Percentiles rank a stretch among this genome's conserved stretches.
phyloP scores from a whole-genome alignment of 495 filamentous ascomycete species.

The Saxophila tyrrhenica region DNA sequence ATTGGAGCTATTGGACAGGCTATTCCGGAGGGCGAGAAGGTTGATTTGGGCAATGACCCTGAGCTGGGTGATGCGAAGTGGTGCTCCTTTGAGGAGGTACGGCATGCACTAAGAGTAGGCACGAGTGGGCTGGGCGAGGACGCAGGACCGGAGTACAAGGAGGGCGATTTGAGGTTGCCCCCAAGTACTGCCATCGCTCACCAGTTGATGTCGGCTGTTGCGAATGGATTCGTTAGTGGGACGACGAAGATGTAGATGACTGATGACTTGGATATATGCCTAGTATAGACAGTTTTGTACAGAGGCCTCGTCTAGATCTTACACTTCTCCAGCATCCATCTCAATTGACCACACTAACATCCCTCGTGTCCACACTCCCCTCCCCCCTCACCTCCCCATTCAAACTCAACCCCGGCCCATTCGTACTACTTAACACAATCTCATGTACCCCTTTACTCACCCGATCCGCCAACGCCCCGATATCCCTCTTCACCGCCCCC shows the following conservation, averaged over 20 bases:
- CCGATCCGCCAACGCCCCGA: constrained; percentile 53
- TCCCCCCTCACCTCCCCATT: constrained; percentile 61
- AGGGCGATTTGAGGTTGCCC: constrained; percentile 37
- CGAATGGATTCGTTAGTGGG: constrained; percentile 28
- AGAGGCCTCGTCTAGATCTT: neutral
- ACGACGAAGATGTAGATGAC: constrained; percentile 20
- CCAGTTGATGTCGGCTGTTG: constrained; percentile 33
- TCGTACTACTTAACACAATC: constrained; percentile 78
- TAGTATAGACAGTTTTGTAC: constrained; percentile 1
- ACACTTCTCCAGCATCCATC: neutral
- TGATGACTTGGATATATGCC: constrained; percentile 1
- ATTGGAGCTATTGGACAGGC: constrained; percentile 89
- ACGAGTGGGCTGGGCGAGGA: constrained; percentile 56
- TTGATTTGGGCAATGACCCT: constrained; percentile 74
- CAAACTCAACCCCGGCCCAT: constrained; percentile 75
- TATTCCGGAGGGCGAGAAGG: constrained; percentile 62
- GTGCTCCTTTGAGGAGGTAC: constrained; percentile 57
- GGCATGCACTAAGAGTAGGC: constrained; percentile 31
- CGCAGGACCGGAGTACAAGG: constrained; percentile 53
- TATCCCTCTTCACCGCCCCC: constrained; percentile 64
- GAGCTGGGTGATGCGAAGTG: constrained; percentile 86
- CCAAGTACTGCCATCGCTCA: constrained; percentile 38
- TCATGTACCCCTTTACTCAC: constrained; percentile 76
- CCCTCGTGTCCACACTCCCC: constrained; percentile 42
- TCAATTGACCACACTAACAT: constrained; percentile 27